A percentile compares a stretch with the other conserved stretches of the same genome.
Evolutionary conservation across 140 eudicot species (phyloP).

Genomic region (Cichorium intybus): DNA sequence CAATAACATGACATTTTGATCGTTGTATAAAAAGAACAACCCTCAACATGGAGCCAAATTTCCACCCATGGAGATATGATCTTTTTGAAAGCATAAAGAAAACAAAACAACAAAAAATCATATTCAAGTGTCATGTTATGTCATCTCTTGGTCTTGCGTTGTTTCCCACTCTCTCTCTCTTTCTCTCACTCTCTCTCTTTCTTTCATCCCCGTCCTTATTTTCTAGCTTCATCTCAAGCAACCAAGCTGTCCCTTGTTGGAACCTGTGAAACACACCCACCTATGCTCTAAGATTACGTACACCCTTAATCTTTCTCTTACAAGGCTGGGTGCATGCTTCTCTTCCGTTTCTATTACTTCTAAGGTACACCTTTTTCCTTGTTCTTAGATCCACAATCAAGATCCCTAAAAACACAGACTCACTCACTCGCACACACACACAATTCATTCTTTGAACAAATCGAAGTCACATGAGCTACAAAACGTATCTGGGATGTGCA

Average conservation of each 20-base stretch:
- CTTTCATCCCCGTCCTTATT: conserved; percentile 24
- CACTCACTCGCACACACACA: not conserved
- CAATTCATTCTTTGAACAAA: not conserved
- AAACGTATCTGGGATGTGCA: conserved; percentile 9
- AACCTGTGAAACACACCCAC: conserved; percentile 29
- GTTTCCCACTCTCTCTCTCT: conserved; percentile 33
- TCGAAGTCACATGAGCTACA: not conserved
- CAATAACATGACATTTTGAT: too few species aligned
- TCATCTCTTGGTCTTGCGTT: conserved; percentile 33
- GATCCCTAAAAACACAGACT: conserved; percentile 10
- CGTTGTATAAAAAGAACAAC: not conserved
- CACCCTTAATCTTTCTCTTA: conserved; percentile 27
- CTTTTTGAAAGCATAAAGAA: conserved; percentile 14
- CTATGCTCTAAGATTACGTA: conserved; percentile 3
- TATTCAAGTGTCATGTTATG: conserved; percentile 33
- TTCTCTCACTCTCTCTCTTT: conserved; percentile 16
- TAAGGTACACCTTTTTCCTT: conserved; percentile 28
- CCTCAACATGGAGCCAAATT: conserved; percentile 11
- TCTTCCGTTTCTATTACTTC: conserved; percentile 24
- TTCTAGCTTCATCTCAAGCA: conserved; percentile 61
- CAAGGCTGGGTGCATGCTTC: conserved; percentile 15
- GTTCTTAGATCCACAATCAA: not conserved
- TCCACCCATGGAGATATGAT: conserved; percentile 18
- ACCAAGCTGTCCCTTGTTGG: conserved; percentile 91
- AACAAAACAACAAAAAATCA: conserved; percentile 25